Base-by-base conservation (phyloP, 768 basidiomycete species). In the Suillus lakei region DNA sequence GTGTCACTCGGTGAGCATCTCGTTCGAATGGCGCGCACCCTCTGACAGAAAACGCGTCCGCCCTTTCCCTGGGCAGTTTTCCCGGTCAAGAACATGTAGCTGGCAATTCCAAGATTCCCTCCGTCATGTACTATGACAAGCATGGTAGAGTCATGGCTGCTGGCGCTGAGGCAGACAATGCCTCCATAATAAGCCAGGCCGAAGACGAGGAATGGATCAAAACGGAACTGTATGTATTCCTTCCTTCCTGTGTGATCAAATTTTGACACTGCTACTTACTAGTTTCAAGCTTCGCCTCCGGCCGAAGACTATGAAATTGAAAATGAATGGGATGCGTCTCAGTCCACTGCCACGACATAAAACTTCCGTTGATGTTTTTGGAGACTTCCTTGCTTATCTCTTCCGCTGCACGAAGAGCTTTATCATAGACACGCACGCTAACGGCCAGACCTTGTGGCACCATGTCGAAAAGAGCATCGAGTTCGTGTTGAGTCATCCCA, bases 51-150 rank as follows among this genome's bases (percentile, higher is more conserved):
- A 54, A 5, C 51, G n/a, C 61, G 23, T 60, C 6, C 59, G 39
- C 69, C 64, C 70, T 66, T 66, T 62, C 69, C 63, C 66, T 62
- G 67, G 67, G 30, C 67, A 92, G 91, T 64, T 93, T 92, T 64
- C 91, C 91, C 10, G 92, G 91, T 21, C 92, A 93, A 77, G 92
- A 93, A 76, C 91, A 93, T 82, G 90, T 92, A 56, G 91, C 89
- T 16, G 91, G 91, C 44, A 93, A 92, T 74, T 88, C 90, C 64
- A 93, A 93, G 79, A 93, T 93, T 71, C 91, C 91, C 44, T 88
- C 91, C 28, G 75, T 90, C 30, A 85, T 93, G 76, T 93, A 87
- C 73, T 93, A 93, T 69, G 89, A 93, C 71, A 81, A 77, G 68
- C 73, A 82, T 54, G 91, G 91, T 7, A 81, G 76, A 66, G 83